Evolutionary conservation across 257 asterid species (phyloP), one percentile per base, ranked within the genome.

Genomic region (Solanum chiquidenum): DNA sequence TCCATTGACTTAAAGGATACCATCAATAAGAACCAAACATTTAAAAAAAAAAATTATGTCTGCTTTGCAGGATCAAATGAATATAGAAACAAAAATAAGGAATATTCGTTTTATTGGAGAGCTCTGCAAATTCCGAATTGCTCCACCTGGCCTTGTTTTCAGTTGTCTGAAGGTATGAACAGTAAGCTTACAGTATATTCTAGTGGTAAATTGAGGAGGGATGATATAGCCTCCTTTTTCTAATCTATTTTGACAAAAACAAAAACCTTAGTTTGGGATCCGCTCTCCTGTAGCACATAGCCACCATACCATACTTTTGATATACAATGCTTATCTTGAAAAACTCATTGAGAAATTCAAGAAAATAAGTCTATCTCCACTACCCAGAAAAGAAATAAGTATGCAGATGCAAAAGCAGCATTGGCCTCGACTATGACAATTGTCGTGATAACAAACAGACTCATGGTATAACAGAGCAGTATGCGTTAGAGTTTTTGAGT

Each of bases 81-180:
- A 97, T 91, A 97, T 97, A 44, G 99, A 97, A 91, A 95, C 99
- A 74, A 97, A 97, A 90, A 97, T 97, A 90, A 91, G 98, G 93
- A 97, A 97, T 88, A 97, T 97, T 68, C 93, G 99, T 52, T 97
- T 97, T 90, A 94, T 97, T 89, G 99, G 99, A 88, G 99, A 97
- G 91, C 98, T 97, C 89, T 95, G 99, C 98, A 97, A 97, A 94
- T 97, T 97, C 79, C 94, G 94, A 93, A 92, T 97, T 87, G 99
- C 99, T 35, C 93, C 99, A 34, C 87, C 98, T 86, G 95, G 98
- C 91, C 92, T 97, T 83, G 95, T 94, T 89, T 95, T 96, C 92
- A 96, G 95, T 90, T 96, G 98, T 91, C 92, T 97, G 86, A 97
- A 96, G 99, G 99, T 97, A 94, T 84, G 87, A 44, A 83, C 75